Evolutionary conservation across 345 rosid species (phyloP).

Genomic region (Ricinus communis): DNA sequence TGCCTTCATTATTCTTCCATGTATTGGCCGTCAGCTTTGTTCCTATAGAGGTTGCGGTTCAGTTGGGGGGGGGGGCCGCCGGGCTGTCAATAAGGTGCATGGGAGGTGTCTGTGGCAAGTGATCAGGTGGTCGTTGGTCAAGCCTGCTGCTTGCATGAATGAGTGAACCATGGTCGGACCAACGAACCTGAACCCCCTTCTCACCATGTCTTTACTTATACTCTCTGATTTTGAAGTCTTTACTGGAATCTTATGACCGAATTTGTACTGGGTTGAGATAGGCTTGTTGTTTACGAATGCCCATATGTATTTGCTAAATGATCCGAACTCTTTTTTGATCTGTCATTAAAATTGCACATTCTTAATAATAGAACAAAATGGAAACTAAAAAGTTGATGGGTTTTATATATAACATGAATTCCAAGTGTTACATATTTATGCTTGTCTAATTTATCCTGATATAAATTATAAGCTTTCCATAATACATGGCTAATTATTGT

Average conservation of each 20-base stretch:
- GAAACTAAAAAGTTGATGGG: neutral
- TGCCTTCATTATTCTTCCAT: neutral
- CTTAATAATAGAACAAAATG: neutral
- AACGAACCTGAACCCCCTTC: slow-evolving; percentile 57
- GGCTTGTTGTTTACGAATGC: slow-evolving; percentile 55
- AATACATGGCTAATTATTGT: no score
- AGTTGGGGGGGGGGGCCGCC: neutral
- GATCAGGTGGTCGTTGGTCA: slow-evolving; percentile 63
- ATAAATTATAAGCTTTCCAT: no score
- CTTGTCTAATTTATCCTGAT: no score
- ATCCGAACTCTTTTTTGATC: slow-evolving; percentile 49
- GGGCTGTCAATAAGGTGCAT: slow-evolving; percentile 36
- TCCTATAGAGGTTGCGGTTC: slow-evolving; percentile 4
- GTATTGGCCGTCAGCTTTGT: neutral
- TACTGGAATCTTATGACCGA: slow-evolving; percentile 57
- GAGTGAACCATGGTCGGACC: slow-evolving; percentile 68
- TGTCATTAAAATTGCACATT: slow-evolving; percentile 15
- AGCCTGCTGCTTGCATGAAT: slow-evolving; percentile 69
- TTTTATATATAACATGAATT: no score
- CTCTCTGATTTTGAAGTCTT: slow-evolving; percentile 70
- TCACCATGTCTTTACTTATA: slow-evolving; percentile 75
- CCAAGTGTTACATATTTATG: no score
- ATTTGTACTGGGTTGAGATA: slow-evolving; percentile 50
- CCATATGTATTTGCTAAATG: slow-evolving; percentile 60
- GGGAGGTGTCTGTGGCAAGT: slow-evolving; percentile 47